Percentiles rank a stretch among this genome's conserved stretches.
phyloP scores from a whole-genome alignment of 345 rosid genomes.

The Bretschneidera sinensis region DNA sequence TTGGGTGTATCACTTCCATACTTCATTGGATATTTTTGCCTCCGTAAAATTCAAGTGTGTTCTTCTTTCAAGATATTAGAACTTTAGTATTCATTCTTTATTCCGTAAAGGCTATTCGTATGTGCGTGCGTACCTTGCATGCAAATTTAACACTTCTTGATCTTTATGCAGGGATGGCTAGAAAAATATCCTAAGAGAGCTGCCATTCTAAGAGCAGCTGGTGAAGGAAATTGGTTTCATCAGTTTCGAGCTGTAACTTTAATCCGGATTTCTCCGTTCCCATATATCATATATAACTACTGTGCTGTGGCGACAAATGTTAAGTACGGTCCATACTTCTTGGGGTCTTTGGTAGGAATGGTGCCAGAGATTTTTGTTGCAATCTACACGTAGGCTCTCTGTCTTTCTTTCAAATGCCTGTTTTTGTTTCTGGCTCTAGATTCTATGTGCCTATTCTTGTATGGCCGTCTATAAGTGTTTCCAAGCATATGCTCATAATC shows the following conservation, averaged over 20 bases:
- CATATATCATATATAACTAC: conserved; percentile 84
- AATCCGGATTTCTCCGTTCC: conserved; percentile 96
- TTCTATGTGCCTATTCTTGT: too few species aligned
- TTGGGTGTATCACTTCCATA: conserved; percentile 91
- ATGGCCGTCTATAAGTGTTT: too few species aligned
- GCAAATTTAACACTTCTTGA: background rate
- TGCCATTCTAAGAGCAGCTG: conserved; percentile 82
- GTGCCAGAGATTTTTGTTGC: conserved; percentile 88
- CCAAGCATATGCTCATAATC: too few species aligned
- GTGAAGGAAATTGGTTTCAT: conserved; percentile 93
- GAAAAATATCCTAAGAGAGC: conserved; percentile 89
- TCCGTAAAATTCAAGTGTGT: conserved; percentile 74
- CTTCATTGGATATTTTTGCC: conserved; percentile 79
- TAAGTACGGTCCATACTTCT: conserved; percentile 74
- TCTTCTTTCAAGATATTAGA: conserved; percentile 11
- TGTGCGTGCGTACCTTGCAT: too few species aligned
- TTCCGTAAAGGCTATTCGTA: background rate
- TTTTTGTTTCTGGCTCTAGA: too few species aligned
- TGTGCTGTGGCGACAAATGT: conserved; percentile 91
- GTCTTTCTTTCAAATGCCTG: conserved; percentile 10
- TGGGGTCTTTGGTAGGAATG: conserved; percentile 86
- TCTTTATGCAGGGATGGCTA: conserved; percentile 64
- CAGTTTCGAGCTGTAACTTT: conserved; percentile 82
- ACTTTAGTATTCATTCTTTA: conserved; percentile 3
- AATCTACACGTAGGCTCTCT: conserved; percentile 73